Conservation (phyloP, 176 grass and related monocot species). For the Hordeum marinum region DNA sequence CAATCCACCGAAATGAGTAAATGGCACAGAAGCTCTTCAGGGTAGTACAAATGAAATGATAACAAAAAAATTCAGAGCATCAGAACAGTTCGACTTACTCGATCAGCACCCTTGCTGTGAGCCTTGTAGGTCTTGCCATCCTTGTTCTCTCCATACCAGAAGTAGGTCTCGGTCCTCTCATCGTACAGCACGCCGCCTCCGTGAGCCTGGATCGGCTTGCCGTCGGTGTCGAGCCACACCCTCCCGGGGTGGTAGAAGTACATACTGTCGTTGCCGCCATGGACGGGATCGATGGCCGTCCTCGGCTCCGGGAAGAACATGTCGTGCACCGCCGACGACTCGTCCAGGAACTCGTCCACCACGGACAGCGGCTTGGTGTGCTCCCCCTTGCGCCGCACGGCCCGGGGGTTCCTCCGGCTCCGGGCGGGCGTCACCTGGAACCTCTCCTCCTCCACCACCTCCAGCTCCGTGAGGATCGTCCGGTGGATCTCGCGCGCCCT, state of each 20-base stretch:
- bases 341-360: conserved; percentile 88
- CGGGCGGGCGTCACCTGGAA: conserved; percentile 50
- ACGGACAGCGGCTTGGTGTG: conserved; percentile 55
- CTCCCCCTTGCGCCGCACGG: conserved; percentile 76
- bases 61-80: not conserved
- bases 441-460: conserved; percentile 72
- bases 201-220: conserved; percentile 90
- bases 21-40: not conserved
- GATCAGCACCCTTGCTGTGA: conserved; percentile 69
- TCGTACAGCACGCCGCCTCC: conserved; percentile 93
- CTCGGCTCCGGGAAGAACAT: conserved; percentile 73
- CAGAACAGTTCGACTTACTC: conserved; percentile 46
- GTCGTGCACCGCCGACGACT: conserved; percentile 72
- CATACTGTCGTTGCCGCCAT: conserved; percentile 45
- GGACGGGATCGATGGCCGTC: conserved; percentile 44
- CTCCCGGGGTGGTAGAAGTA: conserved; percentile 64
- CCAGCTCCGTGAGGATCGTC: conserved; percentile 44
- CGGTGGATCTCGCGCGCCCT: conserved; percentile 17
- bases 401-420: conserved; percentile 80
- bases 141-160: conserved; percentile 99
- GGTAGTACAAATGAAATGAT: not conserved
- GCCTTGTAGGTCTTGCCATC: conserved; percentile 81
- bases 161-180: conserved; percentile 50
- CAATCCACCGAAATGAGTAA: not conserved
- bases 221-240: conserved; percentile 90